Base-by-base conservation (phyloP, 1,284 basidiomycete species). In the Ceratobasidium sp. region DNA sequence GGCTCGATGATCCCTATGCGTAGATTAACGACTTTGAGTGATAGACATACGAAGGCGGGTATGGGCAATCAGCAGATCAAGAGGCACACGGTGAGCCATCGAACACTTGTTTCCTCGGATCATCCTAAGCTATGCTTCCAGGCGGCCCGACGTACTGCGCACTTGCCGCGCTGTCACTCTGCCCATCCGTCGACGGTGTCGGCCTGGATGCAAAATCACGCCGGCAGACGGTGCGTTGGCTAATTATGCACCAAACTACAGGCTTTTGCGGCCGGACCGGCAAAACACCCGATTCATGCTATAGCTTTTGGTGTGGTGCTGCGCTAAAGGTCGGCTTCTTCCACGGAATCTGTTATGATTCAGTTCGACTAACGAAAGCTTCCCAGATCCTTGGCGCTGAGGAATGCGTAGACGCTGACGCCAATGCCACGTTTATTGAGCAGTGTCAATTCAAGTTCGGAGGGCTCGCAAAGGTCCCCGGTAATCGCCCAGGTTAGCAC, bases 131-230 rank as follows among this genome's bases (percentile, higher is more conserved):
- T 45, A 18, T 4, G 3, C 30, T 45, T 12, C 21, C 74, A 93
- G 94, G 95, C 23, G 97, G 97, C 4, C 94, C 94, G 43, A 97
- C 96, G 0, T 98, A 98, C 80, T 97, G 93, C 76, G 91, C 92
- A 0, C 79, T 97, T 14, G 93, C 96, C 0, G 86, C 91, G 0
- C 84, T 97, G 2, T 80, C 74, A 85, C 82, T 2, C 81, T 79
- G 43, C 76, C 78, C 48, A 73, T 73, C 39, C 50, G 72, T 70
- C 52, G 55, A 74, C 45, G 78, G 41, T 76, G n/a, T 73, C 77
- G 76, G 65, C 67, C 78, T 90, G 23, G 80, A 85, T 18, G 72
- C 79, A 2, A 72, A 76, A n/a, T 84, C 91, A 76, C 83, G 83
- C 67, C 75, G 79, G 18, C 80, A 83, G 60, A 90, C 90, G 0